These are phyloP conservation scores for Pouteria glomerata DNA, from an alignment of 148 eudicot species.

Conservation along the genomic window DNA sequence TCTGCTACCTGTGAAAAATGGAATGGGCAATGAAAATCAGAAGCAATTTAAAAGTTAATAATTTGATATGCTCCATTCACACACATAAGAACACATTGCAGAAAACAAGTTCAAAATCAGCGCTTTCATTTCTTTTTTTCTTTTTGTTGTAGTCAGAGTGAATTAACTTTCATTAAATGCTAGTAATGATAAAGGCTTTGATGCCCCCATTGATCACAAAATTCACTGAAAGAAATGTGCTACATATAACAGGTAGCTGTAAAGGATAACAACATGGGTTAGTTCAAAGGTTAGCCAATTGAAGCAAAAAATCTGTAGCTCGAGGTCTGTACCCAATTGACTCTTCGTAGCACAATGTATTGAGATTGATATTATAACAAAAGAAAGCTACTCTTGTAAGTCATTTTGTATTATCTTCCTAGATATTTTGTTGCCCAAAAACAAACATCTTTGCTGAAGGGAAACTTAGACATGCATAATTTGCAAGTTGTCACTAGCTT, in stretches of 20 bases:
- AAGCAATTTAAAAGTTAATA: background rate
- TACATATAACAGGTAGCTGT: too few relatives aligned
- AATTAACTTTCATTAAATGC: background rate
- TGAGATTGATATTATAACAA: background rate
- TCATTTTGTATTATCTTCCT: background rate
- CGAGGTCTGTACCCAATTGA: background rate
- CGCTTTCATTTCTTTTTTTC: too few relatives aligned
- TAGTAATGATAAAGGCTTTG: background rate
- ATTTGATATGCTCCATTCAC: too few relatives aligned
- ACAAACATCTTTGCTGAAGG: background rate
- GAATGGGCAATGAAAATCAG: background rate
- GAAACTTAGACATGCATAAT: background rate
- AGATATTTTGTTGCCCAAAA: background rate
- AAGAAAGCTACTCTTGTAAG: background rate
- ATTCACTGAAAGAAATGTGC: background rate
- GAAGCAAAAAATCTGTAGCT: background rate
- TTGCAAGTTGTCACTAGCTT: too few relatives aligned
- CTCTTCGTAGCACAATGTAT: background rate
- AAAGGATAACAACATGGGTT: background rate
- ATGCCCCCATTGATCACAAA: background rate
- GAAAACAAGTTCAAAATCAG: background rate
- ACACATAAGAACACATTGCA: background rate
- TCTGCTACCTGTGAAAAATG: conserved; percentile 46
- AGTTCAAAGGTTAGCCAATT: background rate
- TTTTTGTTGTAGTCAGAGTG: too few relatives aligned